Evolutionary conservation across 257 asterid genomes (phyloP), one percentile per base, ranked within the genome.

Genomic region (Asclepias syriaca): DNA sequence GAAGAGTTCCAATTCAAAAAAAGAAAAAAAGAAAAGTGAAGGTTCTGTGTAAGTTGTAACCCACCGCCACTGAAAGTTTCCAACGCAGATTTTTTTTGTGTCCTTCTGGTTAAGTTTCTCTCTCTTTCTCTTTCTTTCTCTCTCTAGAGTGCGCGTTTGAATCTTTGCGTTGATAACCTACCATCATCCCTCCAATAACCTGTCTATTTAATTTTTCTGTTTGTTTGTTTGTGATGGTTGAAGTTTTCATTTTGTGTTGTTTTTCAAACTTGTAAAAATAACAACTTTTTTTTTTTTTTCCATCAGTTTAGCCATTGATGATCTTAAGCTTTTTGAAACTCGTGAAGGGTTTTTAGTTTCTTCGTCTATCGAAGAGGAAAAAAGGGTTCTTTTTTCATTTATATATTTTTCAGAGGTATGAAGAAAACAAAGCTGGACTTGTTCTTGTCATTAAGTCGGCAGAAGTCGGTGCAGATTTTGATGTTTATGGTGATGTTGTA

Each of bases 391-490:
- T 70, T 58, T 15, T 49, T 37, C 49, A 61, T 49, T 48, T 49
- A 10, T 49, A 10, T 8, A 10, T 49, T 15, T 49, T 45, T 53
- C 66, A 75, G 39, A 68, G 65, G 51, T 68, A 94, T 94, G 98
- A 95, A 87, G 80, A 87, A 82, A 82, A 84, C 79, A 18, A 63
- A 34, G 18, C 10, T 34, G 27, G 24, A 19, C 59, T 75, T 83
- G 83, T 69, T 87, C 80, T 77, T 85, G 82, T 75, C 93, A 8
- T 75, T 85, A 49, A 86, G 88, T 78, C 82, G 96, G 77, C 89
- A 84, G 80, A 87, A 85, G 78, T 82, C 88, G 69, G 75, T 82
- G 74, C 90, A 85, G 77, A 72, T 78, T 76, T 72, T 91, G 87
- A 80, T 92, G 65, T 76, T 83, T 22, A 29, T 88, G 68, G 93